Percentiles rank a stretch among this genome's conserved stretches.
Evolutionary conservation across 1,139 yeast genomes (phyloP).

Genomic region (Geotrichum restrictum): DNA sequence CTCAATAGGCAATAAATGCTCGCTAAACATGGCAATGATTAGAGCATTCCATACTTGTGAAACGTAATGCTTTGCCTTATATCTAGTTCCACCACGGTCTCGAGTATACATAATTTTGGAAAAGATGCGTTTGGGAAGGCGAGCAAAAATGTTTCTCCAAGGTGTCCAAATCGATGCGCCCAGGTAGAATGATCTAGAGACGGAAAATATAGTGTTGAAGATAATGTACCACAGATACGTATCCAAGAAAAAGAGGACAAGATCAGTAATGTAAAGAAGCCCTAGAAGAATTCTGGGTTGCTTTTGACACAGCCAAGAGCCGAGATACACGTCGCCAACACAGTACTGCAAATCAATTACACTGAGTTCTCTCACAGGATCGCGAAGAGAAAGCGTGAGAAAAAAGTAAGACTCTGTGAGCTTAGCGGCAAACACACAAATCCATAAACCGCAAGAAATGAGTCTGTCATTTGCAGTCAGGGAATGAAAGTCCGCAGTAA

Average conservation of each 20-base stretch:
- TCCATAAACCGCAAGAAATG: constrained; percentile 64
- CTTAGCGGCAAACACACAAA: constrained; percentile 64
- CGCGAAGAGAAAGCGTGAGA: constrained; percentile 69
- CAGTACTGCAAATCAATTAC: constrained; percentile 60
- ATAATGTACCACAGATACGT: constrained; percentile 87
- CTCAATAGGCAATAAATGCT: constrained; percentile 70
- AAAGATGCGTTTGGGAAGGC: constrained; percentile 69
- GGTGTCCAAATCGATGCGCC: constrained; percentile 84
- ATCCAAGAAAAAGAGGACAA: constrained; percentile 73
- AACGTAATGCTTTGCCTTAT: constrained; percentile 49
- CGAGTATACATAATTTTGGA: constrained; percentile 58
- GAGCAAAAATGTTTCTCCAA: constrained; percentile 74
- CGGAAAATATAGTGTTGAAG: constrained; percentile 71
- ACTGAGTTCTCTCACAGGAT: constrained; percentile 68
- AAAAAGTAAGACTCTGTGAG: constrained; percentile 78
- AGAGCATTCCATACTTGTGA: constrained; percentile 81
- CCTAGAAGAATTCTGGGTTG: constrained; percentile 58
- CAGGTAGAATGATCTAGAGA: constrained; percentile 60
- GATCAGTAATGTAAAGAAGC: constrained; percentile 59
- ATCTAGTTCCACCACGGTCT: constrained; percentile 41
- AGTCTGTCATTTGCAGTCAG: constrained; percentile 50
- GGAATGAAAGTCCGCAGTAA: constrained; percentile 54
- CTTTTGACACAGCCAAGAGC: constrained; percentile 50
- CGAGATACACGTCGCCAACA: constrained; percentile 53
- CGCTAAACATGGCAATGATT: constrained; percentile 69